These are phyloP conservation scores for Cadophora sp. DNA, from an alignment of 2,329 filamentous ascomycete genomes.

Conservation along the genomic window DNA sequence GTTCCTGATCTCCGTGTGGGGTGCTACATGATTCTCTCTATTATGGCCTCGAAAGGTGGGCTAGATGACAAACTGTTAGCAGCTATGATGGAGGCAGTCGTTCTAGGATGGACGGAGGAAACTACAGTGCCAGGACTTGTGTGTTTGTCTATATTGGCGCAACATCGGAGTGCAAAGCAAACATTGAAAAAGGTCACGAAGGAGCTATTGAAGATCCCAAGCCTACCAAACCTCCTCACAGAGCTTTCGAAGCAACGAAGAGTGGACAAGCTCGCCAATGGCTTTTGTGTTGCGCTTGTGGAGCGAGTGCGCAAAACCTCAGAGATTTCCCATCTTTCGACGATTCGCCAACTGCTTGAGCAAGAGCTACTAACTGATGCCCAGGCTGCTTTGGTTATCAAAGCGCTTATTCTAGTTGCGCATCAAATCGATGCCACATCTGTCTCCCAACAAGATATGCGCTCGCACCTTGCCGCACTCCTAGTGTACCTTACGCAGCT, in stretches of 20 bases:
- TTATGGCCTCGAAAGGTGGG: conserved; percentile 82
- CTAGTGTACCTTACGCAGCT: conserved; percentile 71
- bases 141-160: conserved; percentile 81
- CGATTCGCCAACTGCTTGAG: conserved; percentile 67
- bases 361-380: conserved; percentile 66
- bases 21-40: conserved; percentile 88
- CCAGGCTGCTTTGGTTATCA: conserved; percentile 70
- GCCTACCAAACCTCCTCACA: conserved; percentile 64
- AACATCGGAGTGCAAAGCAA: conserved; percentile 74
- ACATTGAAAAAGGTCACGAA: conserved; percentile 75
- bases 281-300: conserved; percentile 70
- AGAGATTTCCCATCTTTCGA: conserved; percentile 61
- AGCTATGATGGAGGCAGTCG: conserved; percentile 88
- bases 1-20: conserved; percentile 82
- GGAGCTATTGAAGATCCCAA: conserved; percentile 67
- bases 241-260: conserved; percentile 69
- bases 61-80: conserved; percentile 83
- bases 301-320: conserved; percentile 67
- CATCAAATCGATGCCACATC: conserved; percentile 62
- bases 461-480: conserved; percentile 69
- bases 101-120: conserved; percentile 76
- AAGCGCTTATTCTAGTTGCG: conserved; percentile 66
- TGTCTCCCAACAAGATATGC: conserved; percentile 61
- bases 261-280: conserved; percentile 74
- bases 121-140: conserved; percentile 77